phyloP scores from a whole-genome alignment of 495 filamentous ascomycete genomes.

The Diplogelasinospora grovesii region DNA sequence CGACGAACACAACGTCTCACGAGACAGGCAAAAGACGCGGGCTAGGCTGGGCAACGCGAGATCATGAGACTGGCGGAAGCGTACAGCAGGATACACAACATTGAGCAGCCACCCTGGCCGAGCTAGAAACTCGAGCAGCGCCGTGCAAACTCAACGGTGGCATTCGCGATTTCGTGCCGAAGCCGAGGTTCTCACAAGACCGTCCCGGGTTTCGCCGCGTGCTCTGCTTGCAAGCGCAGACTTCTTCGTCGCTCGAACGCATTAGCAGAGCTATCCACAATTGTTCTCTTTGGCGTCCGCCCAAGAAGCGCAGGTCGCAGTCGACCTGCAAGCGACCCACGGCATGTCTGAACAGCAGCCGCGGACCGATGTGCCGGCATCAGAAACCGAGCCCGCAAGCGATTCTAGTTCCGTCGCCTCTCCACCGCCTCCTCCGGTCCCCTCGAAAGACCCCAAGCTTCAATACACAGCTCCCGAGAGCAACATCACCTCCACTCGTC shows the following conservation, averaged over 20 bases:
- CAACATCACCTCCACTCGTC: slow-evolving; percentile 23
- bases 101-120: slow-evolving; percentile 19
- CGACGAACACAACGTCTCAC: slow-evolving; percentile 3
- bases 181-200: too few species aligned
- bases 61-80: slow-evolving; percentile 21
- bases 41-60: slow-evolving; percentile 11
- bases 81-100: slow-evolving; percentile 9
- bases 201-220: too few species aligned
- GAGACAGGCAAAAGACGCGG: not conserved
- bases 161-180: too few species aligned
- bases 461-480: slow-evolving; percentile 12
- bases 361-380: slow-evolving; percentile 4
- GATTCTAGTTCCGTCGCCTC: slow-evolving; percentile 15
- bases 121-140: slow-evolving; percentile 7
- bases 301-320: too few species aligned
- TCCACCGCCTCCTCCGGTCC: slow-evolving; percentile 44
- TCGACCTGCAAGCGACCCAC: not conserved
- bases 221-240: too few species aligned
- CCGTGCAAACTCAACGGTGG: too few species aligned
- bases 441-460: slow-evolving; percentile 43
- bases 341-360: slow-evolving; percentile 8
- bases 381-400: slow-evolving; percentile 7
- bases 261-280: too few species aligned
- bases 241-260: too few species aligned
- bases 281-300: too few species aligned